Percentiles rank a stretch among this genome's conserved stretches.
Conservation (phyloP, 2,329 filamentous ascomycete species). For the Torrubiella hemipterigena region DNA sequence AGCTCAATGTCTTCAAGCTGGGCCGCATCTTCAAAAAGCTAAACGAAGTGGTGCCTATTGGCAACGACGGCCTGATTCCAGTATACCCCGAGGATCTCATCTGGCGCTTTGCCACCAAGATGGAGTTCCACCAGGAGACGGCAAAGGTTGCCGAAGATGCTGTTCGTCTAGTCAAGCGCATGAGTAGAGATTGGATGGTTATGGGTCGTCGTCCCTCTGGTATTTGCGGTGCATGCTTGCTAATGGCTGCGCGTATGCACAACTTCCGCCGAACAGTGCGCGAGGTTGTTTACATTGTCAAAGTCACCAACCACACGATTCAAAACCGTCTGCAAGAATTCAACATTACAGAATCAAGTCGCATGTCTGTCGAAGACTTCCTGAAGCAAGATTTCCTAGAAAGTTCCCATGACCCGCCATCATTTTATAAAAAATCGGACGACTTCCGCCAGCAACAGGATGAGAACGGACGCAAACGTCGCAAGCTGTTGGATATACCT, state of each 20-base stretch:
- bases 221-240: slow-evolving; percentile 84
- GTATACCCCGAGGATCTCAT: slow-evolving; percentile 85
- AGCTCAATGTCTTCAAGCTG: slow-evolving; percentile 84
- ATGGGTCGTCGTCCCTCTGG: slow-evolving; percentile 88
- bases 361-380: slow-evolving; percentile 81
- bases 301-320: slow-evolving; percentile 88
- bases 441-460: slow-evolving; percentile 43
- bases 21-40: slow-evolving; percentile 83
- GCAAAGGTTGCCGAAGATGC: slow-evolving; percentile 82
- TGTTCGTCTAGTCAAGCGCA: slow-evolving; percentile 74
- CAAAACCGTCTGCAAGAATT: slow-evolving; percentile 88
- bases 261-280: slow-evolving; percentile 88
- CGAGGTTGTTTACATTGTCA: slow-evolving; percentile 96
- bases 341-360: slow-evolving; percentile 71
- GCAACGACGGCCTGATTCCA: slow-evolving; percentile 52
- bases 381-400: slow-evolving; percentile 60
- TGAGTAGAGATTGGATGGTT: slow-evolving; percentile 97
- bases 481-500: no score
- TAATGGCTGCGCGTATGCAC: slow-evolving; percentile 95
- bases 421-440: slow-evolving; percentile 57
- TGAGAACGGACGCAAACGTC: slow-evolving; percentile 36
- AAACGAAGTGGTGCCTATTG: slow-evolving; percentile 57
- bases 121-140: slow-evolving; percentile 77
- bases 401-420: slow-evolving; percentile 68
- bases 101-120: slow-evolving; percentile 76